Evolutionary conservation across 1,284 basidiomycete species (phyloP).

Genomic region (Apiotrichum porosum): DNA sequence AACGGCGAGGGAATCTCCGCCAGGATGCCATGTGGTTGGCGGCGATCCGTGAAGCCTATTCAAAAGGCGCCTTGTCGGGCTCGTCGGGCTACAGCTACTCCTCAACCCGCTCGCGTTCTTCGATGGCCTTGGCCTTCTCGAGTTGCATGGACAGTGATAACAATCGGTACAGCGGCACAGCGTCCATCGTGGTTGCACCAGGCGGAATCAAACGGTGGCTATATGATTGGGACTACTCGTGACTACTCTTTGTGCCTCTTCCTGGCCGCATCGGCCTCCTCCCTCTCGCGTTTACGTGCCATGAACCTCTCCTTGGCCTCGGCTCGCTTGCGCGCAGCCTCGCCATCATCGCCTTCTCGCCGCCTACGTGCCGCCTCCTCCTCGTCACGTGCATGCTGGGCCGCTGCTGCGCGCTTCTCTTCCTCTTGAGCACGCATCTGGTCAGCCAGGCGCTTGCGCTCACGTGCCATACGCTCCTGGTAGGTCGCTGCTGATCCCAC

Average conservation of each 20-base stretch:
- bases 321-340: slow-evolving; percentile 64
- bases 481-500: slow-evolving; percentile 73
- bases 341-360: slow-evolving; percentile 49
- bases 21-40: too few species aligned
- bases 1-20: too few species aligned
- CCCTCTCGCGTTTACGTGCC: slow-evolving; percentile 68
- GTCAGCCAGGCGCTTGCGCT: slow-evolving; percentile 63
- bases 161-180: background rate
- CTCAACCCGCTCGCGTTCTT: too few species aligned
- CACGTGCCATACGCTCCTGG: slow-evolving; percentile 72
- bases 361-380: slow-evolving; percentile 48
- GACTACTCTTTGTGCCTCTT: slow-evolving; percentile 17
- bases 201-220: too few species aligned
- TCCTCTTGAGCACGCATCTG: slow-evolving; percentile 69
- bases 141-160: too few species aligned
- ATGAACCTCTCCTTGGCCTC: slow-evolving; percentile 71
- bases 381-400: slow-evolving; percentile 52
- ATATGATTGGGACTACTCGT: too few species aligned
- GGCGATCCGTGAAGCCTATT: too few species aligned
- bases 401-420: slow-evolving; percentile 53
- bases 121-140: too few species aligned
- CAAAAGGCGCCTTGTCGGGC: too few species aligned
- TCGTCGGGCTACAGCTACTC: too few species aligned
- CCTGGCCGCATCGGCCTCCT: slow-evolving; percentile 53
- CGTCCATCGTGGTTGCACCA: too few species aligned